Conservation (phyloP, 768 basidiomycete genomes). For the Xerocomus spinulosus region DNA sequence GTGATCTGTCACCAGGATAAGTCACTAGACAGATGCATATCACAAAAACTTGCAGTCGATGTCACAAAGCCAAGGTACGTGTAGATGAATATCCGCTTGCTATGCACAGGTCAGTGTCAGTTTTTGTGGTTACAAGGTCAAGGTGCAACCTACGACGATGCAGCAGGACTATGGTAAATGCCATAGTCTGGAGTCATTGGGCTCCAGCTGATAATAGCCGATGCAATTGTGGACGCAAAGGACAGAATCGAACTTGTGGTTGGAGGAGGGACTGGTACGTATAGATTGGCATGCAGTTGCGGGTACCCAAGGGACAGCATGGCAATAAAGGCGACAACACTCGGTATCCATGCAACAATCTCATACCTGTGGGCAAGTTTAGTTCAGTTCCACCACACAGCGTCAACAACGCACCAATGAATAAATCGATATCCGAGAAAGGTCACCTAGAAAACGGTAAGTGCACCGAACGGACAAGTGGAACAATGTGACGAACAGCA, state of each 20-base stretch:
- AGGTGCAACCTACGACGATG: conserved; percentile 46
- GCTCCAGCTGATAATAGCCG: conserved; percentile 43
- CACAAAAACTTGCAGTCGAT: conserved; percentile 33
- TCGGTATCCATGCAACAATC: conserved; percentile 72
- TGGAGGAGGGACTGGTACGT: conserved; percentile 33
- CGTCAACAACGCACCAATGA: conserved; percentile 40
- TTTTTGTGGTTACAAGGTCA: background rate
- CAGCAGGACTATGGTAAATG: conserved; percentile 47
- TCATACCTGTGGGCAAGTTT: conserved; percentile 53
- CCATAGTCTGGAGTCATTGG: conserved; percentile 46
- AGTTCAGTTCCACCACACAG: background rate
- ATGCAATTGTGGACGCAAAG: conserved; percentile 41
- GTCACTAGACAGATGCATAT: background rate
- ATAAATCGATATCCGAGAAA: conserved; percentile 65
- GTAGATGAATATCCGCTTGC: conserved; percentile 39
- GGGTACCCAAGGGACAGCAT: conserved; percentile 67
- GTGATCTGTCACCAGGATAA: conserved; percentile 29
- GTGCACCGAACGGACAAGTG: background rate
- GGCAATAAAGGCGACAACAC: conserved; percentile 62
- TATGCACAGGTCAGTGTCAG: conserved; percentile 12
- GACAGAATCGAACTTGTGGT: conserved; percentile 36
- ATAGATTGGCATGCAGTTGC: conserved; percentile 45
- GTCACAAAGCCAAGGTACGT: conserved; percentile 44
- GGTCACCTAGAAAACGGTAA: conserved; percentile 39
- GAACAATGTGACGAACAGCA: conserved; percentile 19